phyloP scores from a whole-genome alignment of 257 asterid species.

The Agastache rugosa region DNA sequence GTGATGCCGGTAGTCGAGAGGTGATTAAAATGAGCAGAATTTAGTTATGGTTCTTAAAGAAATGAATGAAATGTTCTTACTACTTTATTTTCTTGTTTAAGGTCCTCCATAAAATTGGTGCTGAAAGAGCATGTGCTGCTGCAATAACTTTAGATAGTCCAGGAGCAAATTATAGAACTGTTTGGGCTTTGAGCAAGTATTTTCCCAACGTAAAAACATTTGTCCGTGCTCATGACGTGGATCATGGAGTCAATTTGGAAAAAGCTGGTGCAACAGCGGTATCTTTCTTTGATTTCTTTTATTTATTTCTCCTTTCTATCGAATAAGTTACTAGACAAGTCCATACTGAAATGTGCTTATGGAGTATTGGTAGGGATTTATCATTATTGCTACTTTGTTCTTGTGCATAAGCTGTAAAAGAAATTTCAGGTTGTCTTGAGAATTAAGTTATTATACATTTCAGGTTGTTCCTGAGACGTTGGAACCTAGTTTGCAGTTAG shows the following conservation, averaged over 20 bases:
- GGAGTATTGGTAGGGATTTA: conserved; percentile 4
- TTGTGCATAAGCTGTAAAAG: too few species aligned
- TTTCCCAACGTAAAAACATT: conserved; percentile 95
- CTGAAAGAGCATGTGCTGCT: conserved; percentile 98
- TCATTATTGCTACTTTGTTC: not conserved
- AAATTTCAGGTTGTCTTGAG: too few species aligned
- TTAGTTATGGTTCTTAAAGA: too few species aligned
- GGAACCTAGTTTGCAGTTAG: conserved; percentile 99
- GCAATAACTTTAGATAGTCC: conserved; percentile 97
- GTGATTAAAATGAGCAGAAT: conserved; percentile 38
- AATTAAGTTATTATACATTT: not conserved
- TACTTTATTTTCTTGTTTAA: not conserved
- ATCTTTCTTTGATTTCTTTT: conserved; percentile 37
- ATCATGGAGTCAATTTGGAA: conserved; percentile 95
- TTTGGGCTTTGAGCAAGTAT: conserved; percentile 98
- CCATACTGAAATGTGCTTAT: not conserved
- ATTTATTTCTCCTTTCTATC: not conserved
- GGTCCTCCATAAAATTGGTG: conserved; percentile 99
- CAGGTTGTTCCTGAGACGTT: conserved; percentile 99
- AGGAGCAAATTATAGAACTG: conserved; percentile 98
- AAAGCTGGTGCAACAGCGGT: conserved; percentile 99
- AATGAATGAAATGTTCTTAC: too few species aligned
- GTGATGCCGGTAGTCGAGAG: conserved; percentile 99
- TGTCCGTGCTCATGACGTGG: conserved; percentile 99
- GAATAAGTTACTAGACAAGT: too few species aligned